These are phyloP conservation scores for Sclerospora graminicola DNA, from an alignment of 352 stramenopile genomes.

Conservation along the genomic window DNA sequence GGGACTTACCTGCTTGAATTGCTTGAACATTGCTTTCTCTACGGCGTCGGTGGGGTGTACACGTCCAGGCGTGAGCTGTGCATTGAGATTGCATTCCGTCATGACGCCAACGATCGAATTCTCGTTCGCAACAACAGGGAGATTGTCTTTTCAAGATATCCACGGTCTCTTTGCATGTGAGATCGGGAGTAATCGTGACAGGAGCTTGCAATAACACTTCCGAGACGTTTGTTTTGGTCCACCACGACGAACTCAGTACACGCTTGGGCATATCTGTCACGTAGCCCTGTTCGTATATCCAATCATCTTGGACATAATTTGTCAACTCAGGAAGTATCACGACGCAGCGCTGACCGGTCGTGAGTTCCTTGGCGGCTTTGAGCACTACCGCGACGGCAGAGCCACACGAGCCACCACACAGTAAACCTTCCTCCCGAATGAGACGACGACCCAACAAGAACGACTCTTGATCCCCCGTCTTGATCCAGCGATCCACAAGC, in stretches of 20 bases:
- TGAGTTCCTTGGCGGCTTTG: slow-evolving; percentile 62
- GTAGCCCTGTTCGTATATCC: slow-evolving; percentile 88
- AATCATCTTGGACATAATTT: too few species aligned
- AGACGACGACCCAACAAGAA: slow-evolving; percentile 91
- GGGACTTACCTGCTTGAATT: too few species aligned
- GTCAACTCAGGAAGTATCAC: slow-evolving; percentile 92
- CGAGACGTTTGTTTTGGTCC: slow-evolving; percentile 88
- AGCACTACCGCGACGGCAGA: slow-evolving; percentile 80
- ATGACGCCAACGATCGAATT: slow-evolving; percentile 92
- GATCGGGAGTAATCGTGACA: slow-evolving; percentile 86
- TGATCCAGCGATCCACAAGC: slow-evolving; percentile 91
- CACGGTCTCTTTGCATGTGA: too few species aligned
- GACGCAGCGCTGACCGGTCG: slow-evolving; percentile 87
- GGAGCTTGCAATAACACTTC: slow-evolving; percentile 84
- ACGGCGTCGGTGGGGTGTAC: too few species aligned
- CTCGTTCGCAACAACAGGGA: slow-evolving; percentile 66
- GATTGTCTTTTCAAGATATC: slow-evolving; percentile 88
- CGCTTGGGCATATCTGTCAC: too few species aligned
- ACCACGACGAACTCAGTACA: slow-evolving; percentile 91
- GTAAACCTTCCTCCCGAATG: slow-evolving; percentile 91
- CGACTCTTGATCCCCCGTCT: slow-evolving; percentile 90
- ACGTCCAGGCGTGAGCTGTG: slow-evolving; percentile 82
- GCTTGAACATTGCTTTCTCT: too few species aligned
- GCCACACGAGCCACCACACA: slow-evolving; percentile 90
- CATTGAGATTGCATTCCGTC: slow-evolving; percentile 93